Base-by-base conservation (phyloP, 805 yeast species). In the Saccharomycopsis sp. region DNA sequence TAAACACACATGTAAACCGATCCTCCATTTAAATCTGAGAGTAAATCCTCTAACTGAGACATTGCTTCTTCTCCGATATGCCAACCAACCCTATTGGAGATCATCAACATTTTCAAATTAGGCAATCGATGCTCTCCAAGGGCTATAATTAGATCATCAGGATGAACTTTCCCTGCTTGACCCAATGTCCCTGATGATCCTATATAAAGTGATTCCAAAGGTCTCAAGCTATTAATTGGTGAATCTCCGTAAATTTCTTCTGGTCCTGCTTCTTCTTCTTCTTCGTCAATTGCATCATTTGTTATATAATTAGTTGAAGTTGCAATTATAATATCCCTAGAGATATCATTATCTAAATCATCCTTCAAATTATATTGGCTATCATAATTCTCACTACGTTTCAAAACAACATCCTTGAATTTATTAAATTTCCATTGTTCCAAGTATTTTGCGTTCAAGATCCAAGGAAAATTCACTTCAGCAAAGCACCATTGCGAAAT, bases 101-200 rank as follows among this genome's bases (percentile, higher is more conserved):
- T 71, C 35, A 81, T 68, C 2, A 93, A 67, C 40, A 72, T 73
- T 50, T 71, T 70, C 57, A 93, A 66, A 32, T 66, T 52, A 0
- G 95, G 95, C 14, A 93, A 61, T 54, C 95, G 66, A 7, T 77
- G 80, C 48, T 89, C 96, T 57, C 77, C 71, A 17, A 89, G 64
- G 0, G 97, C 96, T 38, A 88, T 72, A 0, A 93, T 85, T 47
- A 93, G 66, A 60, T 90, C 97, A 54, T 86, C 83, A 0, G 97
- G 96, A 55, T 85, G 86, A 27, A 93, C 65, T 56, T 86, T 86
- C 20, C 81, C 75, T 2, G 87, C 74, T 47, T 89, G 85, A 1
- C 97, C 97, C 48, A 84, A 63, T 65, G 81, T 77, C 1, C 97
- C 97, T 50, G 94, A 81, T 38, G 95, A 81, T 47, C 85, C 90